phyloP scores from a whole-genome alignment of 371 early-diverging fungal species.

The Batrachochytrium dendrobatidis region DNA sequence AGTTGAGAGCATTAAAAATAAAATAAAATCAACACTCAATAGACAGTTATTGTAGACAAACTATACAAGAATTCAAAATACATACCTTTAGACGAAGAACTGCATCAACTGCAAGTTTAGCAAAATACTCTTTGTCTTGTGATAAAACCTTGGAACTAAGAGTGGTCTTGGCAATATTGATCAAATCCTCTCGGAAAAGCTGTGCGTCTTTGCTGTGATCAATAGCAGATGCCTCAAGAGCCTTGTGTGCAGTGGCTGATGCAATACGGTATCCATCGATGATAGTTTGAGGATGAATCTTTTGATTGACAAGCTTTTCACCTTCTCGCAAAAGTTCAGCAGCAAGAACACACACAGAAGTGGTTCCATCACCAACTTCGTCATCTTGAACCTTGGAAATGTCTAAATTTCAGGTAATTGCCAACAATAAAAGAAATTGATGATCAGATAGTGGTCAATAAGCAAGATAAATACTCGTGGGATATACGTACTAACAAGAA shows the following conservation, averaged over 20 bases:
- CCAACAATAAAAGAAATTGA: too few species aligned
- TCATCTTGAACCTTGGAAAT: slow-evolving; percentile 98
- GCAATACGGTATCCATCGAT: slow-evolving; percentile 97
- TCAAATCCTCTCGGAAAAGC: slow-evolving; percentile 76
- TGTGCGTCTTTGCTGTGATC: slow-evolving; percentile 65
- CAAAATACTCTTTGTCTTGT: slow-evolving; percentile 94
- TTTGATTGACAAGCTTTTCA: slow-evolving; percentile 84
- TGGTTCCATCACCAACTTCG: slow-evolving; percentile 99
- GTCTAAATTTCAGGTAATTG: slow-evolving; percentile 29
- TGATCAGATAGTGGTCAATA: neutral
- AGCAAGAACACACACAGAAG: slow-evolving; percentile 97
- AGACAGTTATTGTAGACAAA: neutral
- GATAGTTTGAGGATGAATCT: slow-evolving; percentile 98
- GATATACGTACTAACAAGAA: slow-evolving; percentile 69
- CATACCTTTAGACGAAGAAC: slow-evolving; percentile 78
- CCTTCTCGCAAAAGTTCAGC: slow-evolving; percentile 96
- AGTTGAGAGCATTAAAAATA: slow-evolving; percentile 5
- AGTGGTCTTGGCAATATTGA: slow-evolving; percentile 98
- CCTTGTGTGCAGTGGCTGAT: slow-evolving; percentile 74
- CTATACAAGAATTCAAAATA: neutral
- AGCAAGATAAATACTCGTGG: slow-evolving; percentile 35
- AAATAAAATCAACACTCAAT: neutral
- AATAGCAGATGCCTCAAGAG: slow-evolving; percentile 77
- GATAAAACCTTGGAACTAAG: slow-evolving; percentile 96
- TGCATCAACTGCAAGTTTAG: slow-evolving; percentile 95